Evolutionary conservation across 2,329 filamentous ascomycete species (phyloP).

Genomic region (Penicillium glabrum): DNA sequence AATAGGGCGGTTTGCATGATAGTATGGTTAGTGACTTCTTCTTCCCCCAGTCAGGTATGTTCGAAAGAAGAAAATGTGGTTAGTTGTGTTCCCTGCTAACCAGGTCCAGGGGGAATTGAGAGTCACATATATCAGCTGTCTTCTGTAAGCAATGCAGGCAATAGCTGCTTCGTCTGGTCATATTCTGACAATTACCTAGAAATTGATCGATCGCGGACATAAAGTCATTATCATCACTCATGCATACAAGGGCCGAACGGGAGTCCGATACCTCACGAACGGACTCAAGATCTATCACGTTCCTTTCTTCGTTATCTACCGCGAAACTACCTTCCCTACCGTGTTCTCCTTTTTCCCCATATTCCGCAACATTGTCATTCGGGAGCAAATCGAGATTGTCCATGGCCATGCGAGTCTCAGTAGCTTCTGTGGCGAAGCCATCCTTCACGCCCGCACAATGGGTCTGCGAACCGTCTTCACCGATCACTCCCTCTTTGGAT

Average conservation of each 20-base stretch:
- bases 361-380: slow-evolving; percentile 93
- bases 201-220: slow-evolving; percentile 95
- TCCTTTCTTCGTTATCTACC: slow-evolving; percentile 93
- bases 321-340: slow-evolving; percentile 88
- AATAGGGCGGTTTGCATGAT: not conserved
- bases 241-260: slow-evolving; percentile 85
- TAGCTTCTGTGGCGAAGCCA: slow-evolving; percentile 90
- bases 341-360: slow-evolving; percentile 98
- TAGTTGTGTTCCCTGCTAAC: slow-evolving; percentile 9
- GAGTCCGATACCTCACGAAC: slow-evolving; percentile 93
- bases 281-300: slow-evolving; percentile 98
- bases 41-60: slow-evolving; percentile 82
- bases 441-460: slow-evolving; percentile 94
- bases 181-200: slow-evolving; percentile 46
- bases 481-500: slow-evolving; percentile 95
- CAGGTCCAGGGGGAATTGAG: slow-evolving; percentile 71
- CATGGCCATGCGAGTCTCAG: slow-evolving; percentile 96
- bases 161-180: not conserved
- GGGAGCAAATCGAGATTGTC: slow-evolving; percentile 94
- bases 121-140: slow-evolving; percentile 98
- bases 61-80: not conserved
- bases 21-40: slow-evolving; percentile 99
- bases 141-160: slow-evolving; percentile 50
- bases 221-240: slow-evolving; percentile 98
- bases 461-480: slow-evolving; percentile 94